phyloP scores from a whole-genome alignment of 2,329 filamentous ascomycete species.

The Xylaria digitata region DNA sequence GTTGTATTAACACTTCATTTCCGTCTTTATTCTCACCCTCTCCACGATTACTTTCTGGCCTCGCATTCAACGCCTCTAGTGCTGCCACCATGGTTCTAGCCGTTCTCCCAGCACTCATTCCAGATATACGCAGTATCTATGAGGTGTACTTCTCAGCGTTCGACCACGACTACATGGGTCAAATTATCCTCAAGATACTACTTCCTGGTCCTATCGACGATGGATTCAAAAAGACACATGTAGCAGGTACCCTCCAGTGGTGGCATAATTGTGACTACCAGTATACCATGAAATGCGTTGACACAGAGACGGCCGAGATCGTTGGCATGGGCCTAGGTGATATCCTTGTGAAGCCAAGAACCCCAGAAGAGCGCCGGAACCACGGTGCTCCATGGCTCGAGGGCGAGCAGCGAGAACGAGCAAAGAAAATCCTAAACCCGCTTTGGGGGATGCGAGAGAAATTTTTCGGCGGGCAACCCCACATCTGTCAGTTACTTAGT shows the following conservation, averaged over 20 bases:
- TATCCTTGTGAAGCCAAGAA: conserved; percentile 23
- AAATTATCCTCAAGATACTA: conserved; percentile 20
- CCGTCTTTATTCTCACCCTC: too few relatives aligned
- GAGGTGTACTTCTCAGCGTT: conserved; percentile 26
- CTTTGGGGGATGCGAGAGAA: conserved; percentile 26
- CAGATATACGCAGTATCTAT: conserved; percentile 24
- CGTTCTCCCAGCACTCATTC: conserved; percentile 26
- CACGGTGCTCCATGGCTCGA: conserved; percentile 24
- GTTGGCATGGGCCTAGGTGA: conserved; percentile 25
- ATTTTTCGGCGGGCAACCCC: conserved; percentile 19
- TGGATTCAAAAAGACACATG: conserved; percentile 15
- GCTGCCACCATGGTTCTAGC: conserved; percentile 13
- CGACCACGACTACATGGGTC: conserved; percentile 17
- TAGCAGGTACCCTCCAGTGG: conserved; percentile 20
- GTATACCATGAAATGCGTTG: conserved; percentile 23
- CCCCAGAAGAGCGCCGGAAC: conserved; percentile 18
- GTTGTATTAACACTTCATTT: too few relatives aligned
- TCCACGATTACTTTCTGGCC: too few relatives aligned
- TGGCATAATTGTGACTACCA: conserved; percentile 24
- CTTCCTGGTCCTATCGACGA: conserved; percentile 18
- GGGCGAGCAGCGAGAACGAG: conserved; percentile 24
- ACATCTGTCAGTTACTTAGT: conserved; percentile 21
- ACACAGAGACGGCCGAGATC: conserved; percentile 22
- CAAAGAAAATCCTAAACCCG: conserved; percentile 22
- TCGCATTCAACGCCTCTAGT: neutral